These are phyloP conservation scores for Mycogone perniciosa DNA, from an alignment of 2,329 filamentous ascomycete species.

Conservation along the genomic window DNA sequence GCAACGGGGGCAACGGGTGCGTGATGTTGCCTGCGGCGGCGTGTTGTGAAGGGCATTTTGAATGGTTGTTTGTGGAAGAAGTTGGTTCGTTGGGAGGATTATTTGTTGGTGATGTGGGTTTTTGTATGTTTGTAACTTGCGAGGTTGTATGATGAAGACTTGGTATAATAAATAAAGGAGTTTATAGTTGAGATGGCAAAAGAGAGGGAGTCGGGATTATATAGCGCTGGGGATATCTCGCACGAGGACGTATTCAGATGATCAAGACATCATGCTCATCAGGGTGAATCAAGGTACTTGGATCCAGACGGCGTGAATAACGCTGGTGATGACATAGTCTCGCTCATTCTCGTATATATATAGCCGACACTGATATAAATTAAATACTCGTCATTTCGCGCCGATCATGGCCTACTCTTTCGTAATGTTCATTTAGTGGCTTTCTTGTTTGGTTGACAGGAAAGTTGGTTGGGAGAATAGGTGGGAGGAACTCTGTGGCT, in stretches of 20 bases:
- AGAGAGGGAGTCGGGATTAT: neutral
- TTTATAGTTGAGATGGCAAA: neutral
- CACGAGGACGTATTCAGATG: neutral
- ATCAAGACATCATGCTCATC: neutral
- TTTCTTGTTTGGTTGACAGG: neutral
- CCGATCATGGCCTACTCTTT: neutral
- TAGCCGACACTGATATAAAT: neutral
- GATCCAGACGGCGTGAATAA: neutral
- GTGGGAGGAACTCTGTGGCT: constrained; percentile 8
- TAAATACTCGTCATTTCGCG: neutral
- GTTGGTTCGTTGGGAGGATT: neutral
- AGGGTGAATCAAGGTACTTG: neutral
- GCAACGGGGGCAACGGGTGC: constrained; percentile 25
- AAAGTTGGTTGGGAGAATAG: neutral
- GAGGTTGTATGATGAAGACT: no score
- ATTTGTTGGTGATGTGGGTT: neutral
- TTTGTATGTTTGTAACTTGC: neutral
- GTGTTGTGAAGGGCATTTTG: constrained; percentile 17
- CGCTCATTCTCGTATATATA: no score
- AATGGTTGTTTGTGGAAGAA: neutral
- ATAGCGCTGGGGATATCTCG: neutral
- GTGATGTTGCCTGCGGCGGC: constrained; percentile 26
- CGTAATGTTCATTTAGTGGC: neutral
- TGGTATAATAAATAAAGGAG: no score
- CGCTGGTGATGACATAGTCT: neutral